phyloP scores from a whole-genome alignment of 2,329 filamentous ascomycete genomes.

The Fusarium nodosum region DNA sequence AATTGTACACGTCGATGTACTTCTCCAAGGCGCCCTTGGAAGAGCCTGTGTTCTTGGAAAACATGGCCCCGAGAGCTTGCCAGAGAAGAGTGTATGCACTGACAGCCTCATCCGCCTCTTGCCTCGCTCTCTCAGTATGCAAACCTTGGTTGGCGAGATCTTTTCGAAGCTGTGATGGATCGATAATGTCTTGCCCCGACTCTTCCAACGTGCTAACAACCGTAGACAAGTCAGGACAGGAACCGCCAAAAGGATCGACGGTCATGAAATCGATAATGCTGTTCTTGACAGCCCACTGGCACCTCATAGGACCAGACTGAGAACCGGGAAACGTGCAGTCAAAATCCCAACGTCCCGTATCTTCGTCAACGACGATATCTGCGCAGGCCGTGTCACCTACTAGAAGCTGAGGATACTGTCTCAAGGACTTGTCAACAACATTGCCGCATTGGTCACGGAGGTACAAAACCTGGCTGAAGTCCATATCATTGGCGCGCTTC shows the following conservation, averaged over 20 bases:
- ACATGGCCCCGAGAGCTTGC: conserved; percentile 51
- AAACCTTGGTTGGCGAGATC: conserved; percentile 49
- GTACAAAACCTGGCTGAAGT: conserved; percentile 53
- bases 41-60: conserved; percentile 45
- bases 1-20: conserved; percentile 53
- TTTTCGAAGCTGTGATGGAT: conserved; percentile 42
- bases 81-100: conserved; percentile 51
- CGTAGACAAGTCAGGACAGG: conserved; percentile 54
- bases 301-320: conserved; percentile 49
- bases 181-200: conserved; percentile 51
- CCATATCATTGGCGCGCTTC: conserved; percentile 47
- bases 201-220: conserved; percentile 53
- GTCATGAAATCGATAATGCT: conserved; percentile 53
- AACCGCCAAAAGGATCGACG: conserved; percentile 54
- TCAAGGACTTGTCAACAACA: conserved; percentile 46
- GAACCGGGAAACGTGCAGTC: conserved; percentile 55
- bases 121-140: conserved; percentile 23
- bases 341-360: conserved; percentile 53
- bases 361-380: conserved; percentile 48
- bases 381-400: conserved; percentile 53
- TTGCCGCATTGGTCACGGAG: conserved; percentile 56
- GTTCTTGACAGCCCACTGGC: conserved; percentile 52
- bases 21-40: conserved; percentile 48
- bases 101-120: conserved; percentile 49
- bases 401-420: conserved; percentile 50